Percentiles rank a stretch among this genome's conserved stretches.
Evolutionary conservation across 148 eudicot genomes (phyloP).

Genomic region (Persicaria maculosa): DNA sequence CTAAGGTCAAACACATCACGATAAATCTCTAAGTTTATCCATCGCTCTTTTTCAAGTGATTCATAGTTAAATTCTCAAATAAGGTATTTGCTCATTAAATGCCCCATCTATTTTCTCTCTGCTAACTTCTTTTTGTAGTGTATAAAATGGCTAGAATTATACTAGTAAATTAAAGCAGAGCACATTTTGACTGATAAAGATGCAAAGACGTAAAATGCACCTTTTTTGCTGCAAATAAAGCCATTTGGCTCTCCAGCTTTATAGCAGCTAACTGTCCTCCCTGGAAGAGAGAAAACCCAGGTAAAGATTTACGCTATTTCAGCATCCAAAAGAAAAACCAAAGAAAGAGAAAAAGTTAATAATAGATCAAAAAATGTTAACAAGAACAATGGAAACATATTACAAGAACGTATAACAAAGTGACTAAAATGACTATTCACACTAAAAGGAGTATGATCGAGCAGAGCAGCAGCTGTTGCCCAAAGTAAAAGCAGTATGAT

Average conservation of each 20-base stretch:
- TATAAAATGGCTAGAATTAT: background rate
- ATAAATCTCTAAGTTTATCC: no score
- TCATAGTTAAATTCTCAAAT: background rate
- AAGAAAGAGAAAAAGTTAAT: background rate
- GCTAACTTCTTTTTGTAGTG: background rate
- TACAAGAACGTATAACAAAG: background rate
- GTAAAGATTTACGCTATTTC: background rate
- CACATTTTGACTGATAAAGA: background rate
- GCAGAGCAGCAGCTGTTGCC: background rate
- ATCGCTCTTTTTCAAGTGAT: background rate
- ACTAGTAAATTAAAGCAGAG: background rate
- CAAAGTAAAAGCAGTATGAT: background rate
- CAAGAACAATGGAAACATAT: background rate
- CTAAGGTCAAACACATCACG: background rate
- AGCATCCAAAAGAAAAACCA: background rate
- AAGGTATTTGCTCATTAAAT: background rate
- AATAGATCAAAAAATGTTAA: background rate
- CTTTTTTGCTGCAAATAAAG: slow-evolving; percentile 50
- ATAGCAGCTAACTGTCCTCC: slow-evolving; percentile 56
- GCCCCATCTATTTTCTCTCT: background rate
- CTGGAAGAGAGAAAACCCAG: slow-evolving; percentile 19
- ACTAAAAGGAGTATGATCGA: background rate
- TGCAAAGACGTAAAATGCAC: slow-evolving; percentile 16
- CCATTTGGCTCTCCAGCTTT: slow-evolving; percentile 39
- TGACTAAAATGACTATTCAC: background rate